phyloP scores from a whole-genome alignment of 2,329 filamentous ascomycete genomes.

The Fusarium sp. region DNA sequence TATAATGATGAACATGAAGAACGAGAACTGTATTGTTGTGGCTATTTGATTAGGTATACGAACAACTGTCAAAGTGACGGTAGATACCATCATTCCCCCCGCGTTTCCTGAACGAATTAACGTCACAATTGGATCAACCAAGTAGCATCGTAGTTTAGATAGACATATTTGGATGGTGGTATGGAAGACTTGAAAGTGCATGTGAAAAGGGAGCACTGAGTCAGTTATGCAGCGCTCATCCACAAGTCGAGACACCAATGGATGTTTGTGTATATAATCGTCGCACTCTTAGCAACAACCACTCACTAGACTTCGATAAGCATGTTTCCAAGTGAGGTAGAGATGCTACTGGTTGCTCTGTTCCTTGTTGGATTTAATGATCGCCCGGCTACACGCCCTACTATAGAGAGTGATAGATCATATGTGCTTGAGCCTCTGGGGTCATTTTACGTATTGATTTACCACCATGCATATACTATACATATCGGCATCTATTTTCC shows the following conservation, averaged over 20 bases:
- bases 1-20: constrained; percentile 2
- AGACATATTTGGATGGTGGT: not conserved
- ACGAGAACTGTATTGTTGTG: not conserved
- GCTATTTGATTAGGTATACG: not conserved
- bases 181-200: not conserved
- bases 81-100: not conserved
- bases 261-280: not conserved
- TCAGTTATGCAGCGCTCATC: constrained; percentile 1
- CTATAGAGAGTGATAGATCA: not conserved
- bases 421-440: not conserved
- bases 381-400: not conserved
- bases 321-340: not conserved
- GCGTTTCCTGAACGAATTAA: not conserved
- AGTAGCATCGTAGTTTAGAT: not conserved
- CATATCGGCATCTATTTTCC: not conserved
- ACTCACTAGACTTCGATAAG: no score
- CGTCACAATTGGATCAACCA: not conserved
- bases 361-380: not conserved
- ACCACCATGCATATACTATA: not conserved
- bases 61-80: not conserved
- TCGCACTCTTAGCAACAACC: not conserved
- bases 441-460: not conserved
- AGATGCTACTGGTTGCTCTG: not conserved
- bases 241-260: not conserved
- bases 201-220: not conserved